A percentile compares a stretch with the other conserved stretches of the same genome.
Evolutionary conservation across 352 stramenopile genomes (phyloP).

Genomic region (Pythium grandisporangium): DNA sequence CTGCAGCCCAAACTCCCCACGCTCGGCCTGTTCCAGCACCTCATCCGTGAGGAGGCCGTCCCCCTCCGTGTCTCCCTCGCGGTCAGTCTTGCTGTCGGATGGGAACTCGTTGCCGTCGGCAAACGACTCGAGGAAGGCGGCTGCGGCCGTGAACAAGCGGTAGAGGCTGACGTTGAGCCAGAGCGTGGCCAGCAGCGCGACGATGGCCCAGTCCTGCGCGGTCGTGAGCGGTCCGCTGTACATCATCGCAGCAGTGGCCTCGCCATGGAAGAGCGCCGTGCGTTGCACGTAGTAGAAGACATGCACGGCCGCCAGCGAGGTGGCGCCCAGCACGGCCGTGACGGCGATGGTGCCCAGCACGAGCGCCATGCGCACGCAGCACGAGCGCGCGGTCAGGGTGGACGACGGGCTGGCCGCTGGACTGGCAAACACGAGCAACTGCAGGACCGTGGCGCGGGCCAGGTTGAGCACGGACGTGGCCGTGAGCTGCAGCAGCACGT

Average conservation of each 20-base stretch:
- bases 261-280: constrained; percentile 19
- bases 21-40: constrained; percentile 43
- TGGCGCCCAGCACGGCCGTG: constrained; percentile 28
- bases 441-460: constrained; percentile 38
- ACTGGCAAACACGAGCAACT: constrained; percentile 47
- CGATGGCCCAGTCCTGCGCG: constrained; percentile 24
- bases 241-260: constrained; percentile 6
- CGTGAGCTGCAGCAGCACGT: constrained; percentile 25
- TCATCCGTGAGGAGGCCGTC: constrained; percentile 38
- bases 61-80: constrained; percentile 20
- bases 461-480: constrained; percentile 55
- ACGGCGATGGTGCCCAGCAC: constrained; percentile 27
- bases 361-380: constrained; percentile 28
- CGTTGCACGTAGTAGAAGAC: constrained; percentile 55
- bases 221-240: too few relatives aligned
- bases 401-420: constrained; percentile 26
- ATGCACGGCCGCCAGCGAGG: constrained; percentile 27
- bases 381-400: too few relatives aligned
- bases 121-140: too few relatives aligned
- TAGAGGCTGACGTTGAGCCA: constrained; percentile 39
- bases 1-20: constrained; percentile 58
- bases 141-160: constrained; percentile 16
- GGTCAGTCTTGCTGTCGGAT: constrained; percentile 19
- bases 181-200: constrained; percentile 25
- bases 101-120: constrained; percentile 32